Evolutionary conservation across 306 rosid genomes (phyloP), one percentile per base, ranked within the genome.

Genomic region (Citrullus mucosospermus): DNA sequence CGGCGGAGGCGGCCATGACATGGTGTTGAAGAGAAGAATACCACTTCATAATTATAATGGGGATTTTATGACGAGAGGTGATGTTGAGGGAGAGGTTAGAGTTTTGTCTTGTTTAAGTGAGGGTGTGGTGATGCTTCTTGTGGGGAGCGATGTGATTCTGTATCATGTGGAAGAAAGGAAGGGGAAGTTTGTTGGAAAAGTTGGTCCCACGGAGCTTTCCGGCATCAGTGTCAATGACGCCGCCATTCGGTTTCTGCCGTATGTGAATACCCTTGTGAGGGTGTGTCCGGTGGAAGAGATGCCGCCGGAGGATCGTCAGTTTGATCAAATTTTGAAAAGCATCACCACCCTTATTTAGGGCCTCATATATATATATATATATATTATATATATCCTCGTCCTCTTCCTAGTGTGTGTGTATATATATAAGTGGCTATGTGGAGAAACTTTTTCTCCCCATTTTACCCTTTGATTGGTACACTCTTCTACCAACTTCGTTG

Each of bases 191-290:
- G 55, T 77, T 17, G 9, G 38, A n/a, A 28, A 11, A 20, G 9
- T 20, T 11, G n/a, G 8, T 12, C 11, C 17, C n/a, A 0, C 17
- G 3, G 34, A 18, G 2, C 4, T 11, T 41, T 30, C 6, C 9
- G 39, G 2, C 2, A 10, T 25, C 39, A 76, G 6, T 60, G 17
- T 4, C 70, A 11, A 28, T 14, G 71, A 1, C 22, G 22, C 25
- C 32, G 71, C 20, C 50, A 72, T 10, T 17, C 73, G 28, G 58
- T 85, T 39, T 79, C 46, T 85, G 36, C 84, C 87, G 8, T 87
- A 85, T 68, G 83, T 87, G 8, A 87, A 87, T 72, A 85, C 80
- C 76, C 81, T 87, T 11, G 84, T 53, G 6, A 77, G 43, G 6
- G 78, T 75, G 15, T 53, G 78, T 75, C 78, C 66, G 6, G 20